These are phyloP conservation scores for Podaxis carcinomalis DNA, from an alignment of 768 basidiomycete species.

Conservation along the genomic window DNA sequence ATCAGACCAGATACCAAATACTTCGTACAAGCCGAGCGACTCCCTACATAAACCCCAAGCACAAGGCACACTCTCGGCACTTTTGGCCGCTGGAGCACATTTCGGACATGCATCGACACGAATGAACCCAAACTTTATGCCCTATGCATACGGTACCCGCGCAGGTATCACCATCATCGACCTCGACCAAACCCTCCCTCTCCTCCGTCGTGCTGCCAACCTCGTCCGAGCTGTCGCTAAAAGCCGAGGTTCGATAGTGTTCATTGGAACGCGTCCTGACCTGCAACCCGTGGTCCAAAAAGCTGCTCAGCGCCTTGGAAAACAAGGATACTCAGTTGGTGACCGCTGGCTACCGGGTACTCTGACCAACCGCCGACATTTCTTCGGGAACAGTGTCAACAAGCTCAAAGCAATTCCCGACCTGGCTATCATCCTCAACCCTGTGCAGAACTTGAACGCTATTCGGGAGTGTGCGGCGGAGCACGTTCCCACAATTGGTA, in stretches of 20 bases:
- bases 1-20: conserved; percentile 68
- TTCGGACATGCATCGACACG: conserved; percentile 83
- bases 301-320: conserved; percentile 74
- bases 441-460: conserved; percentile 76
- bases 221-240: conserved; percentile 80
- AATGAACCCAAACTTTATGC: conserved; percentile 86
- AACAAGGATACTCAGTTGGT: conserved; percentile 80
- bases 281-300: conserved; percentile 69
- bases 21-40: conserved; percentile 71
- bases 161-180: conserved; percentile 91
- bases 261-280: conserved; percentile 86
- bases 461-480: conserved; percentile 88
- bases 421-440: conserved; percentile 89
- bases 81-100: conserved; percentile 91
- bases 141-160: conserved; percentile 91
- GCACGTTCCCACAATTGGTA: conserved; percentile 90
- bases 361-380: conserved; percentile 77
- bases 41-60: conserved; percentile 61
- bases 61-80: conserved; percentile 78
- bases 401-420: conserved; percentile 69
- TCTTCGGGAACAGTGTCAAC: conserved; percentile 60
- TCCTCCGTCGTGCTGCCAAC: conserved; percentile 86
- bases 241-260: conserved; percentile 80
- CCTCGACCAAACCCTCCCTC: conserved; percentile 88
- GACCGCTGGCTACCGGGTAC: conserved; percentile 95